These are phyloP conservation scores for Pichia terricola DNA, from an alignment of 1,139 yeast species.

Conservation along the genomic window DNA sequence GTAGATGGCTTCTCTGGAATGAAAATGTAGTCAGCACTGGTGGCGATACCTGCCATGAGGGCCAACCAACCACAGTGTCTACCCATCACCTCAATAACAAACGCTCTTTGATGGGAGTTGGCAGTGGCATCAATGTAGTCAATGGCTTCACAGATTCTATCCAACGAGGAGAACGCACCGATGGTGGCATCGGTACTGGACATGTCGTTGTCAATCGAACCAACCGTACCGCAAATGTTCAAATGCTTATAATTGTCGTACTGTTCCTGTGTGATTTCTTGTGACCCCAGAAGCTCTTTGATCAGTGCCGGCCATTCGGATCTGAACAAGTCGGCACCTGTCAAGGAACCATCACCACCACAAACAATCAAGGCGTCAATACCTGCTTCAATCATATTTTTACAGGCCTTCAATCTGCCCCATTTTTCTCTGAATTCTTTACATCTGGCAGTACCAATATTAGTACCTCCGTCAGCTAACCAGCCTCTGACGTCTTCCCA, in stretches of 20 bases:
- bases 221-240: constrained; percentile 71
- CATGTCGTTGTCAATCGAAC: constrained; percentile 81
- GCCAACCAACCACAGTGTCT: constrained; percentile 88
- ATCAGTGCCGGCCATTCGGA: constrained; percentile 72
- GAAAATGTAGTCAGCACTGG: constrained; percentile 72
- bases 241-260: constrained; percentile 45
- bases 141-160: constrained; percentile 66
- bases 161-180: constrained; percentile 72
- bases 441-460: constrained; percentile 75
- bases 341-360: constrained; percentile 81
- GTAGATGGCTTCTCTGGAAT: constrained; percentile 72
- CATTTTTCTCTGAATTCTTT: constrained; percentile 56
- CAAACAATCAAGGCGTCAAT: constrained; percentile 73
- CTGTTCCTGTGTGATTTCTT: constrained; percentile 42
- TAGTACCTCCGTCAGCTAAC: constrained; percentile 69
- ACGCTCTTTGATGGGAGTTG: constrained; percentile 73
- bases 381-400: constrained; percentile 59
- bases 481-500: constrained; percentile 77
- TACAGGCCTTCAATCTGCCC: constrained; percentile 61
- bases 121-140: constrained; percentile 83
- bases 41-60: constrained; percentile 72
- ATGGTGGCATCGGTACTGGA: constrained; percentile 74
- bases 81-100: constrained; percentile 85
- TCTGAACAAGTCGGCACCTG: constrained; percentile 76
- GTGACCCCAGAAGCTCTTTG: constrained; percentile 43